Evolutionary conservation across 108 stramenopile genomes (phyloP).

Genomic region (Cyclotella atomus): DNA sequence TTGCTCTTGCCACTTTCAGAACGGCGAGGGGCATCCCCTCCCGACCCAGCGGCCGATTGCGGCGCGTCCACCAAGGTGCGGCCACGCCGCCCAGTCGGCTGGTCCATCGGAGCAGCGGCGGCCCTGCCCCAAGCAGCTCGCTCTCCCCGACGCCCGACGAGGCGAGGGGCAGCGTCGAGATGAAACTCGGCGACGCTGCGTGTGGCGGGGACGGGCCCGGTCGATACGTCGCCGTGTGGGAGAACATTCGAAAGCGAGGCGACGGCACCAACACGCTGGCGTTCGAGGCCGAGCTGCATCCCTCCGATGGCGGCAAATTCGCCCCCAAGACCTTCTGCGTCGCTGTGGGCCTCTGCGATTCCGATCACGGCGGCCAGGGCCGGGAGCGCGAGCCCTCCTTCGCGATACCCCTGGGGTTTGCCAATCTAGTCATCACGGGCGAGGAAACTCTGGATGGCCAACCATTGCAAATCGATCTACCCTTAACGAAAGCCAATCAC

Average conservation of each 20-base stretch:
- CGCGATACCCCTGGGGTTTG: conserved; percentile 37
- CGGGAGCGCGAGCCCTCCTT: no score
- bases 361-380: no score
- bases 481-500: conserved; percentile 32
- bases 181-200: not conserved
- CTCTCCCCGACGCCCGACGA: conserved; percentile 1
- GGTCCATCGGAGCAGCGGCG: no score
- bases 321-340: conserved; percentile 42
- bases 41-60: conserved; percentile 17
- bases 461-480: conserved; percentile 29
- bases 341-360: conserved; percentile 35
- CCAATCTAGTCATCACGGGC: conserved; percentile 33
- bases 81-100: no score
- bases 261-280: conserved; percentile 21
- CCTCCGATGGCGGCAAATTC: conserved; percentile 2
- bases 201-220: not conserved
- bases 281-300: conserved; percentile 42
- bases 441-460: conserved; percentile 34
- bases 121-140: no score
- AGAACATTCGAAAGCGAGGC: not conserved
- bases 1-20: no score
- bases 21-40: conserved; percentile 32
- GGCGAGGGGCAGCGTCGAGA: not conserved
- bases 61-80: no score
- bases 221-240: conserved; percentile 40